Conservation (phyloP, 345 rosid genomes). For the Nephelium lappaceum region DNA sequence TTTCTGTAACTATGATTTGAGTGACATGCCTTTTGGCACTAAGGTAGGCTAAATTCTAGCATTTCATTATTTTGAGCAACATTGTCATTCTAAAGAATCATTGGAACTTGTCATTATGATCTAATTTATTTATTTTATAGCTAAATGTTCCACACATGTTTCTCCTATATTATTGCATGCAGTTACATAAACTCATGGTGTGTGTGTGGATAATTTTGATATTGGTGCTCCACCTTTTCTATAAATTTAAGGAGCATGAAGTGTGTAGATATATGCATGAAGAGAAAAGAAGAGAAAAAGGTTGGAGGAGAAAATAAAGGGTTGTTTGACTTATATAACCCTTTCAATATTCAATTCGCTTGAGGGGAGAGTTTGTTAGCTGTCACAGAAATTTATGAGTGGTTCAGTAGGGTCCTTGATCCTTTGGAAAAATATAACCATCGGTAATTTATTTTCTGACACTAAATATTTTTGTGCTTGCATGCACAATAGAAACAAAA, state of each 20-base stretch:
- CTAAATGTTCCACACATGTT: neutral
- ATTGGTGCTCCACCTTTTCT: neutral
- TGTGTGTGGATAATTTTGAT: neutral
- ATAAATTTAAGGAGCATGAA: neutral
- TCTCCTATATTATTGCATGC: neutral
- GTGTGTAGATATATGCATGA: neutral
- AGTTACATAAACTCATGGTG: neutral
- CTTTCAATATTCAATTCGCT: neutral
- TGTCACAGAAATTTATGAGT: neutral
- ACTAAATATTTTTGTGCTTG: neutral
- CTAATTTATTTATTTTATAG: neutral
- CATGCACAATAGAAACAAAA: neutral
- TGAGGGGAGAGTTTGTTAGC: neutral
- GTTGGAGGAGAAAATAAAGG: neutral
- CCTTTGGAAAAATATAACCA: neutral
- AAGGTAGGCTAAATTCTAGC: conserved; percentile 42
- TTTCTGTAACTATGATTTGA: conserved; percentile 68
- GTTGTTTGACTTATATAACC: neutral
- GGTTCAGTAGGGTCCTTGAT: neutral
- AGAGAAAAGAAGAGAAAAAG: neutral
- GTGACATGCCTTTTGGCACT: conserved; percentile 70
- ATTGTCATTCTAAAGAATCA: neutral
- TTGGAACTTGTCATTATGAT: neutral
- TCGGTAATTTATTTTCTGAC: neutral
- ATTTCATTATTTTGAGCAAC: neutral